Evolutionary conservation across 306 rosid species (phyloP), one percentile per base, ranked within the genome.

Genomic region (Pyrus bretschneideri): DNA sequence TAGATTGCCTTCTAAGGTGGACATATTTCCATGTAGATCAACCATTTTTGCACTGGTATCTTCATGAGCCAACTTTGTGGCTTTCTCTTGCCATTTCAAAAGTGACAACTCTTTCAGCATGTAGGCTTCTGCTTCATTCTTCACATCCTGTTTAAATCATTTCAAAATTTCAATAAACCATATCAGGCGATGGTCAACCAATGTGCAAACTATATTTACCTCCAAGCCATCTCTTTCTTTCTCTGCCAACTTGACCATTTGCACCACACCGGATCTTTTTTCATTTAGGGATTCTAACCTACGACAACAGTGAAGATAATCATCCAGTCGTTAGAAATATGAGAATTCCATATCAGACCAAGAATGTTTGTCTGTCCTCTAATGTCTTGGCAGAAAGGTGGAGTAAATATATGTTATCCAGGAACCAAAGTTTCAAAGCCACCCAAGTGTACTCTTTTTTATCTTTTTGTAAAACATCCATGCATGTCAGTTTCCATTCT

Each of bases 201-300:
- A 71, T 25, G 12, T 35, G 76, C 59, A 69, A 82, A 29, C 60
- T 76, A 61, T 78, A 79, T 85, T 13, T 84, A 84, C 99, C 97
- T 95, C 99, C 86, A 92, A 86, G 75, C 90, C 76, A 77, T 95
- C 96, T 84, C 93, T 95, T 87, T 95, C 97, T 86, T 92, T 95
- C 88, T 92, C 99, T 15, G 99, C 91, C 76, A 95, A 87, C 91
- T 92, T 95, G 73, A 95, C 99, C 97, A 95, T 95, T 86, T 95
- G 97, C 69, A 92, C 97, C 81, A 90, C 97, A 40, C 99, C 92
- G 17, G 99, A 80, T 83, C 97, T 87, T 83, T 84, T 90, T 82
- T 95, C 99, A 67, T 90, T 92, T 69, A 92, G 89, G 70, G 90
- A 79, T 78, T 95, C 99, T 72, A 95, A 84, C 90, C 99, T 95